Percentiles rank a stretch among this genome's conserved stretches.
Evolutionary conservation across 768 basidiomycete genomes (phyloP).

Genomic region (Candolleomyces aberdarensis): DNA sequence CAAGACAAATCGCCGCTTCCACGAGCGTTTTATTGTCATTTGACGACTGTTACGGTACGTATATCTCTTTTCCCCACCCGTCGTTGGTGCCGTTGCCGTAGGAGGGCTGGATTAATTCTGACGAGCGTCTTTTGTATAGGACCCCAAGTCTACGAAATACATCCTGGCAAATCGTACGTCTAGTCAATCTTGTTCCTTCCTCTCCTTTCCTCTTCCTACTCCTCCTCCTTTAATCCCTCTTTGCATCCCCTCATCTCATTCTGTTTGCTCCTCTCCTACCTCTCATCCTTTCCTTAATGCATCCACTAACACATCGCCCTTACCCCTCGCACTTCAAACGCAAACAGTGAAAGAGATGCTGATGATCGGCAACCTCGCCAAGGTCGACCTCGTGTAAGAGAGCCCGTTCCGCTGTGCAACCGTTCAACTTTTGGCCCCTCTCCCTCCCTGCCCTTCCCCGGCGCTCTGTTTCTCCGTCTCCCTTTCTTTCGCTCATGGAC

Average conservation of each 20-base stretch:
- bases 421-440: too few species aligned
- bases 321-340: not conserved
- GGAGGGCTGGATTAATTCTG: not conserved
- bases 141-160: slow-evolving; percentile 52
- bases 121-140: slow-evolving; percentile 27
- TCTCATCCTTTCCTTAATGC: not conserved
- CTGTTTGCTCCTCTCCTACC: not conserved
- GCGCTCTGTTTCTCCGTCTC: too few species aligned
- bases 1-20: slow-evolving; percentile 39
- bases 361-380: not conserved
- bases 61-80: not conserved
- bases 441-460: too few species aligned
- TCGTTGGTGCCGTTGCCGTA: slow-evolving; percentile 2
- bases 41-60: slow-evolving; percentile 62
- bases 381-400: not conserved
- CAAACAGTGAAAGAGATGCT: not conserved
- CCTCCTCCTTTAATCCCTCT: not conserved
- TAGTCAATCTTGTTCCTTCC: not conserved
- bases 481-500: too few species aligned
- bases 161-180: slow-evolving; percentile 46
- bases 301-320: not conserved
- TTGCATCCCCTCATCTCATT: not conserved
- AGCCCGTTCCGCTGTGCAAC: too few species aligned
- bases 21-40: slow-evolving; percentile 61
- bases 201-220: not conserved